Percentiles rank a stretch among this genome's conserved stretches.
phyloP scores from a whole-genome alignment of 2,329 filamentous ascomycete genomes.

The Monilinia vaccinii-corymbosi region DNA sequence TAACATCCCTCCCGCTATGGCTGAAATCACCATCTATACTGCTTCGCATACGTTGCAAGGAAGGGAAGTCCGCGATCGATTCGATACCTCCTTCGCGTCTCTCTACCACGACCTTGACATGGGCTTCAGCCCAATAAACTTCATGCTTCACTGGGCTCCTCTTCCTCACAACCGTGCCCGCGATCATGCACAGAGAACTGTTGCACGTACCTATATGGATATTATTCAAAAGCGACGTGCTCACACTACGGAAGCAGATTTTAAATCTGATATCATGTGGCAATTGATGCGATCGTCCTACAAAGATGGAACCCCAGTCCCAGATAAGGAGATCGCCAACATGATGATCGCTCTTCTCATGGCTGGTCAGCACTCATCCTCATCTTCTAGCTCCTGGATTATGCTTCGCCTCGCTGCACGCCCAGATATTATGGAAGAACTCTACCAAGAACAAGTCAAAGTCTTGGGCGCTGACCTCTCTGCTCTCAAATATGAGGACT shows the following conservation, averaged over 20 bases:
- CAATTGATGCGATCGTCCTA: slow-evolving; percentile 79
- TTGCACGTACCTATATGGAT: slow-evolving; percentile 74
- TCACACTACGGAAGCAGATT: slow-evolving; percentile 42
- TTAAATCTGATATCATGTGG: slow-evolving; percentile 72
- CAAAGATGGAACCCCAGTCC: slow-evolving; percentile 71
- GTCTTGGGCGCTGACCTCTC: slow-evolving; percentile 67
- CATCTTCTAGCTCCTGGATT: slow-evolving; percentile 78
- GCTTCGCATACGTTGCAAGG: slow-evolving; percentile 80
- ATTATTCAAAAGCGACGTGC: slow-evolving; percentile 62
- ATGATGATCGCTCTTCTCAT: slow-evolving; percentile 93
- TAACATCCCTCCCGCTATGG: slow-evolving; percentile 67
- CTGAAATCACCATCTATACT: slow-evolving; percentile 84
- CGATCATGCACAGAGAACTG: slow-evolving; percentile 69
- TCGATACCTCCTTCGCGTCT: slow-evolving; percentile 70
- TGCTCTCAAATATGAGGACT: slow-evolving; percentile 64
- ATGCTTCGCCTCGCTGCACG: slow-evolving; percentile 69
- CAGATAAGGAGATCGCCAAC: slow-evolving; percentile 77
- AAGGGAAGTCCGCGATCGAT: slow-evolving; percentile 69
- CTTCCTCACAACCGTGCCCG: slow-evolving; percentile 81
- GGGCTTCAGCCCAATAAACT: slow-evolving; percentile 84
- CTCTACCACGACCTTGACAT: slow-evolving; percentile 86
- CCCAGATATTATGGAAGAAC: slow-evolving; percentile 69
- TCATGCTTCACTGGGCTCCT: slow-evolving; percentile 80
- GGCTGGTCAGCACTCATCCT: slow-evolving; percentile 85
- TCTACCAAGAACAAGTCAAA: slow-evolving; percentile 72